Evolutionary conservation across 192 early-diverging fungal species (phyloP), one percentile per base, ranked within the genome.

Genomic region (Jimgerdemannia lactiflua): DNA sequence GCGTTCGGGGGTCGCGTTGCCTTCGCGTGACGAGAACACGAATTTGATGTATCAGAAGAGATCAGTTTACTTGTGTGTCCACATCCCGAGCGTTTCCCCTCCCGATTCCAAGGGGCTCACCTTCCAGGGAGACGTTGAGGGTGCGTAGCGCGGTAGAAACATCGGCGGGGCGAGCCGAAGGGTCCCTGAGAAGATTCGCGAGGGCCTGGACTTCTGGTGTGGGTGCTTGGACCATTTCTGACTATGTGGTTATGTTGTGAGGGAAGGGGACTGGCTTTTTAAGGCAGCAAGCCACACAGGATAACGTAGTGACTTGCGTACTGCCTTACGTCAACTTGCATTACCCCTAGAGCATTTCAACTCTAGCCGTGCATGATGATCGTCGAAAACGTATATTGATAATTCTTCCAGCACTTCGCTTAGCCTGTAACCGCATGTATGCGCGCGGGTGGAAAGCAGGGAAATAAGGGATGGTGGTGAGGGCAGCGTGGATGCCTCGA

Each of bases 111-210:
- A 65, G 65, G 8, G 18, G 70, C 68, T 64, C 40, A 74, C 77
- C 77, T 69, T 63, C 72, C 14, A 78, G 41, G 54, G 71, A 19
- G n/a, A 44, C 18, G 41, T 64, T 73, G 19, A 78, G 64, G n/a
- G 71, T 17, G 39, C 54, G 18, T 40, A 74, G 17, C n/a, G 69
- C 19, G 18, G 18, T 14, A 10, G 74, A 7, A 68, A 68, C 19
- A 19, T 68, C 67, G 29, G 9, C 67, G 40, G 19, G 67, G 19
- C 29, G 29, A 68, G 29, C 40, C 6, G 29, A 7, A 18, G 67
- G 29, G 19, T 68, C 18, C 9, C 18, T 68, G 9, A 68, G 40
- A 6, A 68, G 67, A 7, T 41, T 7, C 67, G 6, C 67, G 19
- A 68, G 8, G 19, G 9, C 40, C 2, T 68, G 67, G 9, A 41